Percentiles rank a stretch among this genome's conserved stretches.
These are phyloP conservation scores for Leccinum variicolor DNA, from an alignment of 768 basidiomycete genomes.

Conservation along the genomic window DNA sequence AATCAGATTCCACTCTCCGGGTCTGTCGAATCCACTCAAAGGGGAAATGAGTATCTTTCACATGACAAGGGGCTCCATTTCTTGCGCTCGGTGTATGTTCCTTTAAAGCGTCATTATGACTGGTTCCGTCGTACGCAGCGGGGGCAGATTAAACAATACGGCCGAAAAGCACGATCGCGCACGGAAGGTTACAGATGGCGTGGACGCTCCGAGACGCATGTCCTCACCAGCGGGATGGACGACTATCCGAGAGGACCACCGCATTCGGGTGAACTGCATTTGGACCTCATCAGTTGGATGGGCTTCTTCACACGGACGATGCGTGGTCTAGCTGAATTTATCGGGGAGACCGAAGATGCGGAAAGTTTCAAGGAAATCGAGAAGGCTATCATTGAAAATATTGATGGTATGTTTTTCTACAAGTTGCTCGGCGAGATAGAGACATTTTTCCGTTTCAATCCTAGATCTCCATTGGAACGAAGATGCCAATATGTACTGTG, in stretches of 20 bases:
- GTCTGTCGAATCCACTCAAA: constrained; percentile 22
- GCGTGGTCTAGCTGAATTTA: constrained; percentile 82
- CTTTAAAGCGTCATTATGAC: constrained; percentile 87
- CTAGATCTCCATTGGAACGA: constrained; percentile 93
- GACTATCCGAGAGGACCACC: constrained; percentile 92
- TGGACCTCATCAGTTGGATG: constrained; percentile 96
- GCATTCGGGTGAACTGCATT: constrained; percentile 87
- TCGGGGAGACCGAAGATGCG: constrained; percentile 83
- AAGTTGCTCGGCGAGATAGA: not conserved
- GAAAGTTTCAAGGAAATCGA: constrained; percentile 75
- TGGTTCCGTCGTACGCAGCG: constrained; percentile 96
- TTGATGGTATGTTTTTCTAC: constrained; percentile 59
- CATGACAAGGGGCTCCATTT: constrained; percentile 61
- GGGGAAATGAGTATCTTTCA: constrained; percentile 49
- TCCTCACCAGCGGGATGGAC: constrained; percentile 94
- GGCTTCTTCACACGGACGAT: constrained; percentile 94
- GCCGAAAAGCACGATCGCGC: constrained; percentile 76
- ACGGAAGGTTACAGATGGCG: constrained; percentile 95
- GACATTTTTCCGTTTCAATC: not conserved
- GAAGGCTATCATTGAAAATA: constrained; percentile 76
- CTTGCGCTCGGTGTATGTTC: constrained; percentile 77
- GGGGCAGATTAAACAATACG: constrained; percentile 91
- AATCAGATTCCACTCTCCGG: constrained; percentile 49
- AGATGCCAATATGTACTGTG: constrained; percentile 89
- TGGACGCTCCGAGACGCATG: constrained; percentile 79